Conservation (phyloP, 192 early-diverging fungal species). For the Podochytrium sp. region DNA sequence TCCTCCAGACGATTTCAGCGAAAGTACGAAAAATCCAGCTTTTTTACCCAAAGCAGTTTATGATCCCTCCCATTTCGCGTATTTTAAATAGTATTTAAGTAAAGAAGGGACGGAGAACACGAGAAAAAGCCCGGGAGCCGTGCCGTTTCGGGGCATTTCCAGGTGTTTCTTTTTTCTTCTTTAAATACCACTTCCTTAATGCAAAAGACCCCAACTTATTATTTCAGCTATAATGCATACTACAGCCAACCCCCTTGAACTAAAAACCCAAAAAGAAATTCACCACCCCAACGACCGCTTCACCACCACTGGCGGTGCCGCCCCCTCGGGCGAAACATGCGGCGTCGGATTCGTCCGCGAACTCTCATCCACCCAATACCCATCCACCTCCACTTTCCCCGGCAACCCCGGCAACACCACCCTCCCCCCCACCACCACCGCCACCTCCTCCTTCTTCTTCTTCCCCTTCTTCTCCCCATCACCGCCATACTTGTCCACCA, state of each 20-base stretch:
- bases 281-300: slow-evolving; percentile 33
- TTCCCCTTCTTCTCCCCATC: not conserved
- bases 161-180: no score
- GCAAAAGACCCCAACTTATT: not conserved
- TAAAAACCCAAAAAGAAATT: no score
- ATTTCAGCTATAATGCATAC: not conserved
- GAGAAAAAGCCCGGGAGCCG: no score
- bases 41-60: no score
- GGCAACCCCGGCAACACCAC: slow-evolving; percentile 1
- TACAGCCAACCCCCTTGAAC: not conserved
- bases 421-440: not conserved
- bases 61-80: no score
- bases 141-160: no score
- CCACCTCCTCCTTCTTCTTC: not conserved
- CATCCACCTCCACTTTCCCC: not conserved
- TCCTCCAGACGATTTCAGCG: no score
- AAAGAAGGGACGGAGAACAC: no score
- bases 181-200: no score
- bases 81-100: no score
- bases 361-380: not conserved
- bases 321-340: slow-evolving; percentile 11
- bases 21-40: no score
- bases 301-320: not conserved
- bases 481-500: slow-evolving; percentile 4
- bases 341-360: slow-evolving; percentile 3